Conservation (phyloP, 2,329 filamentous ascomycete species). For the Hymenoscyphus infarciens region DNA sequence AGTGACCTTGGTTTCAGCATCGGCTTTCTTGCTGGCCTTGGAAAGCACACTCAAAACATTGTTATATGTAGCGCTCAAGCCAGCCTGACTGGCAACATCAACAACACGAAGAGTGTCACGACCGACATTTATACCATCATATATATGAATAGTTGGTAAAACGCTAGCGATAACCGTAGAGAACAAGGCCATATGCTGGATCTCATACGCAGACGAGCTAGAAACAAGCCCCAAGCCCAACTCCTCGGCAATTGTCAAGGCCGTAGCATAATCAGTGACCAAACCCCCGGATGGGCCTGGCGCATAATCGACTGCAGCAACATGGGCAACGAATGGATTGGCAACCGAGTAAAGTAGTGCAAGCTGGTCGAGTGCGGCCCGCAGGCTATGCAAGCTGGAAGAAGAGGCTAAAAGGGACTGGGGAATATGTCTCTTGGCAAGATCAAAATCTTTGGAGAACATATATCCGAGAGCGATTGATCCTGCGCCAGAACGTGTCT, state of each 20-base stretch:
- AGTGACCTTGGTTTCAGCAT: slow-evolving; percentile 67
- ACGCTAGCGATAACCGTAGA: slow-evolving; percentile 75
- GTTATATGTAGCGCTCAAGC: slow-evolving; percentile 66
- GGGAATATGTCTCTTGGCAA: slow-evolving; percentile 85
- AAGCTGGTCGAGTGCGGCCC: slow-evolving; percentile 84
- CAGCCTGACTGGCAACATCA: slow-evolving; percentile 71
- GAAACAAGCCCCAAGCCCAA: slow-evolving; percentile 82
- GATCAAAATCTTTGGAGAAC: slow-evolving; percentile 94
- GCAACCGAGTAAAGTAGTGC: slow-evolving; percentile 87
- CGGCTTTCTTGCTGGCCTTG: slow-evolving; percentile 65
- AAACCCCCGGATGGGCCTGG: slow-evolving; percentile 58
- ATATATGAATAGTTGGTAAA: slow-evolving; percentile 81
- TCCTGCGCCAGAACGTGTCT: slow-evolving; percentile 86
- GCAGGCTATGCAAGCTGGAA: slow-evolving; percentile 74
- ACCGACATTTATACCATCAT: slow-evolving; percentile 80
- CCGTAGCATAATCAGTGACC: slow-evolving; percentile 81
- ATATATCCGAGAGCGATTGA: slow-evolving; percentile 92
- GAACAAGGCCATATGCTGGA: slow-evolving; percentile 93
- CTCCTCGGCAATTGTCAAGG: slow-evolving; percentile 80
- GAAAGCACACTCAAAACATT: slow-evolving; percentile 59
- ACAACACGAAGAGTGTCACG: slow-evolving; percentile 79
- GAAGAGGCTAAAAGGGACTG: slow-evolving; percentile 88
- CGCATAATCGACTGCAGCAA: slow-evolving; percentile 85
- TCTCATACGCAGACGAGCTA: slow-evolving; percentile 83
- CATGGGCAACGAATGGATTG: slow-evolving; percentile 87